Evolutionary conservation across 805 yeast species (phyloP).

Genomic region (Tetrapisispora fleetii): DNA sequence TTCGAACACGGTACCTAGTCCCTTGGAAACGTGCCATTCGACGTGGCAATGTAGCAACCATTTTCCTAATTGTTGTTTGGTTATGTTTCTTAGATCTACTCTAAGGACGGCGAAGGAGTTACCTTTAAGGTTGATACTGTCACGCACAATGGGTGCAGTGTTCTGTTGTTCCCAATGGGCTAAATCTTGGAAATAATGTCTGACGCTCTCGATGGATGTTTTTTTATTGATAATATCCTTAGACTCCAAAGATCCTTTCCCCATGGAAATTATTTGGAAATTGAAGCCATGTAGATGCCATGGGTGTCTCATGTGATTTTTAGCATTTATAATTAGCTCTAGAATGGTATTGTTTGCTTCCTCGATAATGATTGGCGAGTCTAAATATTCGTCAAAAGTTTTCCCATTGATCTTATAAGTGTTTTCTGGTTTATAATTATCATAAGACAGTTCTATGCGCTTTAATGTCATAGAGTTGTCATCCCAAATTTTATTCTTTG

Average conservation of each 20-base stretch:
- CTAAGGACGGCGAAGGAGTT: slow-evolving; percentile 49
- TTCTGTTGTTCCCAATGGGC: slow-evolving; percentile 17
- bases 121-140: slow-evolving; percentile 51
- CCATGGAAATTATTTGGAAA: slow-evolving; percentile 42
- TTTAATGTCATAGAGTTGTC: slow-evolving; percentile 12
- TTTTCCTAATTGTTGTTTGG: slow-evolving; percentile 44
- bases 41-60: slow-evolving; percentile 79
- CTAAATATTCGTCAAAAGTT: slow-evolving; percentile 48
- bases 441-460: slow-evolving; percentile 36
- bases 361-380: slow-evolving; percentile 35
- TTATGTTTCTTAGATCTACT: slow-evolving; percentile 41
- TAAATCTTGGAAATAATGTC: slow-evolving; percentile 19
- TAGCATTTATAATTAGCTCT: slow-evolving; percentile 56
- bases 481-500: slow-evolving; percentile 1
- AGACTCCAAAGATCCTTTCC: slow-evolving; percentile 26
- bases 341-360: slow-evolving; percentile 34
- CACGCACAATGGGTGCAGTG: slow-evolving; percentile 46
- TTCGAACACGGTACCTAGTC: slow-evolving; percentile 40
- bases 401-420: slow-evolving; percentile 42
- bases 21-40: slow-evolving; percentile 63
- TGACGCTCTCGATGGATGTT: slow-evolving; percentile 30
- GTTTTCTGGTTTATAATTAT: slow-evolving; percentile 32
- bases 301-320: slow-evolving; percentile 59
- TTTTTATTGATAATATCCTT: background rate
- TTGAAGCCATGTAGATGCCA: slow-evolving; percentile 56